Evolutionary conservation across 768 basidiomycete species (phyloP).

Genomic region (Inosperma sp.): DNA sequence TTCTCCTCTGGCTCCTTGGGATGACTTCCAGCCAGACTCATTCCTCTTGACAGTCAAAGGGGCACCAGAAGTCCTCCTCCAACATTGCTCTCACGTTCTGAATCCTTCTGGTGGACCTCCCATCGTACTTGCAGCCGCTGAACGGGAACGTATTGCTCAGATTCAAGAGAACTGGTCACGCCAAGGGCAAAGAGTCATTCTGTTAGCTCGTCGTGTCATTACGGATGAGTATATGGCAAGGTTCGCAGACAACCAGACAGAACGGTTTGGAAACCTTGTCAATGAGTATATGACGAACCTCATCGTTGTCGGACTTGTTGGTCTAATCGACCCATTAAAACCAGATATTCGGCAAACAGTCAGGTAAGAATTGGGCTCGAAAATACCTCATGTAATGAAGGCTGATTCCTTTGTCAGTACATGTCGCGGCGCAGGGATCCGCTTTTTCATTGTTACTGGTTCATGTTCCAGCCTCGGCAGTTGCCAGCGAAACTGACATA

Average conservation of each 20-base stretch:
- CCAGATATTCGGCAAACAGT: constrained; percentile 51
- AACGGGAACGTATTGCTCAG: constrained; percentile 27
- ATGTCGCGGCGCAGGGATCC: constrained; percentile 54
- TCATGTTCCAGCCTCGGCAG: neutral
- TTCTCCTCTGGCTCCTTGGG: constrained; percentile 23
- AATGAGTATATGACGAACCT: constrained; percentile 41
- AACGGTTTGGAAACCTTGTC: constrained; percentile 38
- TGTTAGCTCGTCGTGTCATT: constrained; percentile 47
- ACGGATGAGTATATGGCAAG: constrained; percentile 29
- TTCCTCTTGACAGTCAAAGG: constrained; percentile 23
- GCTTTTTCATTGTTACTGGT: constrained; percentile 61
- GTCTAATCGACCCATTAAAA: constrained; percentile 56
- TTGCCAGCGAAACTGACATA: neutral
- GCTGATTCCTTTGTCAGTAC: constrained; percentile 18
- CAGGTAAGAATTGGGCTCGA: constrained; percentile 9
- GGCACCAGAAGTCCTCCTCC: constrained; percentile 49
- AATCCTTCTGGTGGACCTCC: constrained; percentile 32
- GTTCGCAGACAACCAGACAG: constrained; percentile 29
- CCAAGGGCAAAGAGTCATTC: constrained; percentile 58
- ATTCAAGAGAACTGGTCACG: constrained; percentile 47
- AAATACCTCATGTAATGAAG: neutral
- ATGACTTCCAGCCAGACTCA: constrained; percentile 18
- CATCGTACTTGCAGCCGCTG: constrained; percentile 28
- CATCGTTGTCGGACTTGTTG: constrained; percentile 54
- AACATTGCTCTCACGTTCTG: constrained; percentile 37